Conservation (phyloP, 805 yeast genomes). For the Cephaloascus albidus region DNA sequence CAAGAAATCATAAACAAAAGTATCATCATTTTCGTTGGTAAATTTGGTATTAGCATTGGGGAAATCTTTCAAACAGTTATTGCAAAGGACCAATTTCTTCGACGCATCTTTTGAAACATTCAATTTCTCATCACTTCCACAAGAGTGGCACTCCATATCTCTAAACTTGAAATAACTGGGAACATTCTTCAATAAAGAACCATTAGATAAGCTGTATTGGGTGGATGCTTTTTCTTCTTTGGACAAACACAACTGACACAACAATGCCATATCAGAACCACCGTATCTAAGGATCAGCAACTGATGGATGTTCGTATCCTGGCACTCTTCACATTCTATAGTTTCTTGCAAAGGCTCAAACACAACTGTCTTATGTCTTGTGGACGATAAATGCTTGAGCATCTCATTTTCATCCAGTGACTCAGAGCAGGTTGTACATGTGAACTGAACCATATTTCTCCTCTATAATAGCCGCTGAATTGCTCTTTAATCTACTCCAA, state of each 20-base stretch:
- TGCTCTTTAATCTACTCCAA: too few species aligned
- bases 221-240: conserved; percentile 39
- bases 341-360: conserved; percentile 25
- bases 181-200: conserved; percentile 41
- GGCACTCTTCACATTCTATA: conserved; percentile 48
- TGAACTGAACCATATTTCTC: conserved; percentile 19
- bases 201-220: conserved; percentile 42
- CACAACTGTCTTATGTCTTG: conserved; percentile 42
- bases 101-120: conserved; percentile 18
- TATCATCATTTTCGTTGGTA: conserved; percentile 36
- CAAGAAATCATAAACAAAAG: conserved; percentile 34
- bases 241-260: conserved; percentile 35
- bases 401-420: conserved; percentile 25
- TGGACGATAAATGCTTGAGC: conserved; percentile 40
- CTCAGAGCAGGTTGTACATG: conserved; percentile 38
- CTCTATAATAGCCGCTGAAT: too few species aligned
- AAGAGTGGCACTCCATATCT: conserved; percentile 37
- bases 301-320: conserved; percentile 43
- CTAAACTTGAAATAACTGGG: conserved; percentile 38
- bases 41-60: conserved; percentile 9
- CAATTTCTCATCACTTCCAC: conserved; percentile 32
- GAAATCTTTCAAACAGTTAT: conserved; percentile 24
- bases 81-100: conserved; percentile 25
- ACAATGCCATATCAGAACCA: conserved; percentile 41
- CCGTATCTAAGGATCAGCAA: conserved; percentile 42